Percentiles rank a stretch among this genome's conserved stretches.
Evolutionary conservation across 2,329 filamentous ascomycete species (phyloP).

Genomic region (Diaporthe australafricana): DNA sequence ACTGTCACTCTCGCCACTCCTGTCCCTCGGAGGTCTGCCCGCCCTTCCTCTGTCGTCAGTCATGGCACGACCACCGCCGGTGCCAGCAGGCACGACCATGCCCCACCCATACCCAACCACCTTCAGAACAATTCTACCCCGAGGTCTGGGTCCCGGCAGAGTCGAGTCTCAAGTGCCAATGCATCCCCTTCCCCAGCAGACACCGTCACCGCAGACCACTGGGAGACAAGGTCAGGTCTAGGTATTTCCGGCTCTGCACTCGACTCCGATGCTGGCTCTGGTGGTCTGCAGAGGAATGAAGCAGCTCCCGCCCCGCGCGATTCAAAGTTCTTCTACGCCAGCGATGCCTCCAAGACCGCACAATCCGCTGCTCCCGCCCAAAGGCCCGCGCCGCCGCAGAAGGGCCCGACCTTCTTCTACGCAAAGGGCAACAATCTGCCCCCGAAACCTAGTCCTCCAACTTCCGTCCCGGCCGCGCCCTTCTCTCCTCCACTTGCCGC

Average conservation of each 20-base stretch:
- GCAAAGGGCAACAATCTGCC: slow-evolving; percentile 61
- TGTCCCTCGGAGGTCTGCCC: slow-evolving; percentile 50
- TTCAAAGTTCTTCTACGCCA: slow-evolving; percentile 92
- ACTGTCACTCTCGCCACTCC: slow-evolving; percentile 55
- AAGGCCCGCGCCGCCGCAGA: slow-evolving; percentile 41
- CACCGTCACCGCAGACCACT: slow-evolving; percentile 40
- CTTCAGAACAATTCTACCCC: slow-evolving; percentile 80
- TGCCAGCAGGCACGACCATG: slow-evolving; percentile 58
- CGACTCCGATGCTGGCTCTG: slow-evolving; percentile 34
- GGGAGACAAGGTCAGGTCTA: slow-evolving; percentile 54
- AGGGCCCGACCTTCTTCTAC: slow-evolving; percentile 65
- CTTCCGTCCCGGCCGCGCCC: slow-evolving; percentile 37
- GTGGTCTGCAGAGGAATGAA: slow-evolving; percentile 45
- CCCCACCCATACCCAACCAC: slow-evolving; percentile 65
- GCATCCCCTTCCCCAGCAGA: slow-evolving; percentile 69
- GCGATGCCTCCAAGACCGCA: slow-evolving; percentile 70
- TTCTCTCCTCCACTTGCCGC: slow-evolving; percentile 49
- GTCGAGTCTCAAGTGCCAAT: slow-evolving; percentile 75
- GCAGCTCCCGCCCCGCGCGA: slow-evolving; percentile 52
- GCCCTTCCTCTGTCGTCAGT: slow-evolving; percentile 39
- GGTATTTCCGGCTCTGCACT: slow-evolving; percentile 48
- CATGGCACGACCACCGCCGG: slow-evolving; percentile 38
- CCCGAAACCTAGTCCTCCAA: slow-evolving; percentile 48
- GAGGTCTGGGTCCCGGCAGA: slow-evolving; percentile 79
- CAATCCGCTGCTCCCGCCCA: slow-evolving; percentile 52